phyloP scores from a whole-genome alignment of 2,329 filamentous ascomycete species.

The Colletotrichum sp. region DNA sequence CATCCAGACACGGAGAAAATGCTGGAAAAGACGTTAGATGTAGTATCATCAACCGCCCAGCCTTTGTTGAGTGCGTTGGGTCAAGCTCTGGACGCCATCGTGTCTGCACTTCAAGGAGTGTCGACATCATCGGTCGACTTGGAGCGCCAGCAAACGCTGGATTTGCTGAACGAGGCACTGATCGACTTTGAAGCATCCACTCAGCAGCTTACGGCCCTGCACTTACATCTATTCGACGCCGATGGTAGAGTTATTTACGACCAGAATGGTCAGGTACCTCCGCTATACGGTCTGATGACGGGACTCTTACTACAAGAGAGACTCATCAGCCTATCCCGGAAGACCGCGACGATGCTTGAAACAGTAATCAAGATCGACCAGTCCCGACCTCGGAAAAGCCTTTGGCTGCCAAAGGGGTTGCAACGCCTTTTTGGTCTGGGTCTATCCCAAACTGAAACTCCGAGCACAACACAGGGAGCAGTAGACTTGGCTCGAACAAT shows the following conservation, averaged over 20 bases:
- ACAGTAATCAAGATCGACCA: background rate
- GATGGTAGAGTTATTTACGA: background rate
- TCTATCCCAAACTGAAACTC: background rate
- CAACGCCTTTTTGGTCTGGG: background rate
- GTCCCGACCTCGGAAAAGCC: background rate
- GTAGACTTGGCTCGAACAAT: background rate
- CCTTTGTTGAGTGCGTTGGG: accelerated
- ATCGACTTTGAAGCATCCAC: accelerated
- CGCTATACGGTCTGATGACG: accelerated
- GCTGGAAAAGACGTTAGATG: background rate
- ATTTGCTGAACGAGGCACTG: accelerated
- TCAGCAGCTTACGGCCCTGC: background rate
- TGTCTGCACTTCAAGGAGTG: background rate
- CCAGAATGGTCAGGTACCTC: background rate
- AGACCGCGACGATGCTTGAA: background rate
- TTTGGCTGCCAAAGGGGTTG: background rate
- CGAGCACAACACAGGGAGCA: background rate
- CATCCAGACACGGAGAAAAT: background rate
- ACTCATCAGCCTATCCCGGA: background rate
- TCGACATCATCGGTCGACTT: accelerated
- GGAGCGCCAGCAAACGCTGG: accelerated
- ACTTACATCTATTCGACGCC: background rate
- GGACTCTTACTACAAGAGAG: background rate
- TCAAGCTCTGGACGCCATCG: background rate
- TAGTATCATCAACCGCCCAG: background rate